A percentile compares a stretch with the other conserved stretches of the same genome.
Evolutionary conservation across 345 rosid genomes (phyloP).

Genomic region (Turnera subulata): DNA sequence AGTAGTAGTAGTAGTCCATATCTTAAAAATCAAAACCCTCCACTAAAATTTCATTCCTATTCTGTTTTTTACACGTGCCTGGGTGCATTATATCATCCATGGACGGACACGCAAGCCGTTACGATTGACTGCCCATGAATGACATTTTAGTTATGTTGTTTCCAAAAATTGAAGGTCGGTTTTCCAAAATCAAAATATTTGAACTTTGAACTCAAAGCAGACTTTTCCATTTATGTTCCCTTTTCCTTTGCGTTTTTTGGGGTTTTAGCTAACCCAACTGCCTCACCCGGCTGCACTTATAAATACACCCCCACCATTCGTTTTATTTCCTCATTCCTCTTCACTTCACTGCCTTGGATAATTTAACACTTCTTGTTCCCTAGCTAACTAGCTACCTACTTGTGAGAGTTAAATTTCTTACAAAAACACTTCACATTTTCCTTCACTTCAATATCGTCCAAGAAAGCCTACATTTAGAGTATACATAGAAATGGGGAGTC

Average conservation of each 20-base stretch:
- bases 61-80: slow-evolving; percentile 6
- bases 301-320: background rate
- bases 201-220: background rate
- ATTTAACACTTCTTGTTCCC: background rate
- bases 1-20: background rate
- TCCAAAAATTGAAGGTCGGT: background rate
- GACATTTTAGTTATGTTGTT: background rate
- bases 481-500: slow-evolving; percentile 8
- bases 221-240: background rate
- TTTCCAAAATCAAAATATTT: background rate
- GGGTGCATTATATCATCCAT: background rate
- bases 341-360: slow-evolving; percentile 1
- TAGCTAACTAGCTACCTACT: too few species aligned
- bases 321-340: too few species aligned
- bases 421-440: too few species aligned
- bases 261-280: background rate
- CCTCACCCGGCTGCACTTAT: slow-evolving; percentile 7
- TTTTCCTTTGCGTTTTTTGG: background rate
- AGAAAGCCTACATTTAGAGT: too few species aligned
- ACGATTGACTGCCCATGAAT: slow-evolving; percentile 2
- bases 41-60: background rate
- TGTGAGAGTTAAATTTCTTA: too few species aligned
- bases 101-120: slow-evolving; percentile 14
- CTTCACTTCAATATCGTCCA: too few species aligned
- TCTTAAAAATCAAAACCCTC: background rate